Evolutionary conservation across 495 filamentous ascomycete genomes (phyloP), one percentile per base, ranked within the genome.

Genomic region (Paragyromitra xinjiangensis): DNA sequence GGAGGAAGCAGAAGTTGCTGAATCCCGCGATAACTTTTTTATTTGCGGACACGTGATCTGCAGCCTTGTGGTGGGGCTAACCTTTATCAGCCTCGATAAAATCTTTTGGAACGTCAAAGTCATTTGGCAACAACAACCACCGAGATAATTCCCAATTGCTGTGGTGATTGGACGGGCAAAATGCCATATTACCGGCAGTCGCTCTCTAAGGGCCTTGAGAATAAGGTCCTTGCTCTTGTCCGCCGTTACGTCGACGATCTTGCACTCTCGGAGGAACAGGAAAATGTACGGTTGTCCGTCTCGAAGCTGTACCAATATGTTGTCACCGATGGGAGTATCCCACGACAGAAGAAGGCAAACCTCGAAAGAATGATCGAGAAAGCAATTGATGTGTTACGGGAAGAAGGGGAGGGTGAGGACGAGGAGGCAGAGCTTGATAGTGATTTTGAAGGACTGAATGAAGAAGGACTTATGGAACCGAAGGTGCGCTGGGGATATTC

Each of bases 331-430:
- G 69, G 78, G 19, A 40, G 55, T 34, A 45, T 82, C 8, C 71
- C 78, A 9, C 69, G 81, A 12, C 78, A 80, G 44, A 82, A 80
- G 65, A 82, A 82, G 40, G 56, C 40, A 24, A 85, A 91, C 14
- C 84, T 99, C 14, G 92, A 97, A 82, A 91, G 94, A 78, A 92
- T 93, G 59, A 92, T 98, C 76, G 94, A 97, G 81, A 87, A 93
- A 24, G 92, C 96, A 1, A 85, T 99, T 39, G 89, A 89, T 26
- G 89, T 95, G 14, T 82, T 97, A 11, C 89, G 88, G 63, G 87
- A 90, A 73, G 92, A 96, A 80, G 74, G 83, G 40, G 80, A 81
- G 4, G 86, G 87, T 64, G 85, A 86, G 34, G 86, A 87, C 71
- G 89, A 87, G n/a, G 86, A 87, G 50, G 84, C 82, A 64, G 85